Evolutionary conservation across 495 filamentous ascomycete species (phyloP).

Genomic region (Barbatosphaeria neglecta): DNA sequence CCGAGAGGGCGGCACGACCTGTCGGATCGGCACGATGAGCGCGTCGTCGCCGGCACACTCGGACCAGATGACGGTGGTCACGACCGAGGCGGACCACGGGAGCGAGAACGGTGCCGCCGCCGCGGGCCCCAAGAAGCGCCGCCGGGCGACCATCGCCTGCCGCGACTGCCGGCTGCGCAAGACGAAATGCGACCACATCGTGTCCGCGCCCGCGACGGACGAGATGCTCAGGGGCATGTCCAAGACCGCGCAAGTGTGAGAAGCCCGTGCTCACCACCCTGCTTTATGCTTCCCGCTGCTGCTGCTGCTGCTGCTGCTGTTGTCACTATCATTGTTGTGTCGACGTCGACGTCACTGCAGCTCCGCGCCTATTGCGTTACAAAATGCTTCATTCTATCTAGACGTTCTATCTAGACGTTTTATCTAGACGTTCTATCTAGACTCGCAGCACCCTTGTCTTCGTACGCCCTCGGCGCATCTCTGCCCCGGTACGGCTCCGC

Average conservation of each 20-base stretch:
- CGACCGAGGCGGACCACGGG: not conserved
- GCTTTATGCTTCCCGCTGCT: not conserved
- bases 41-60: not conserved
- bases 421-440: no score
- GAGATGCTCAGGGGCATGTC: slow-evolving; percentile 6
- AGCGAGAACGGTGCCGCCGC: not conserved
- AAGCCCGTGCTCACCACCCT: not conserved
- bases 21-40: not conserved
- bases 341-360: no score
- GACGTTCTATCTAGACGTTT: no score
- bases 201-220: slow-evolving; percentile 22
- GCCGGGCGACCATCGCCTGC: slow-evolving; percentile 22
- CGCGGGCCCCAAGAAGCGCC: slow-evolving; percentile 1
- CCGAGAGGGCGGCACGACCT: no score
- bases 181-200: slow-evolving; percentile 36
- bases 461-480: no score
- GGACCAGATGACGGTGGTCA: not conserved
- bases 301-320: not conserved
- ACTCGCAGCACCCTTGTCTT: no score
- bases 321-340: no score
- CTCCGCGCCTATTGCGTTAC: no score
- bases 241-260: slow-evolving; percentile 2
- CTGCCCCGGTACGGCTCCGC: no score
- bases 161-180: slow-evolving; percentile 34
- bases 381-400: no score